These are phyloP conservation scores for Cyclotella cryptica DNA, from an alignment of 108 stramenopile genomes.

Conservation along the genomic window DNA sequence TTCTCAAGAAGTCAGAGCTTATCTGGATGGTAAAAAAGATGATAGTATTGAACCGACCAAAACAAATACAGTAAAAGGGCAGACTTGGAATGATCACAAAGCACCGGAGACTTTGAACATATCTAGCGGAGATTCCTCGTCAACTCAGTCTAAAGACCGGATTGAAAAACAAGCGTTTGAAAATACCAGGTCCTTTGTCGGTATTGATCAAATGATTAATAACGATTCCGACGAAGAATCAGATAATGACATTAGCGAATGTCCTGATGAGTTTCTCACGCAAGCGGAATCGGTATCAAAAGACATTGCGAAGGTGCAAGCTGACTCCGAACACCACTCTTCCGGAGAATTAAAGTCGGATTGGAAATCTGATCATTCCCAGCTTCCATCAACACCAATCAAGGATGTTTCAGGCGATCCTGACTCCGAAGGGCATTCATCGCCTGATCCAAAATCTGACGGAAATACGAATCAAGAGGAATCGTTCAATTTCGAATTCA, in stretches of 20 bases:
- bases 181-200: slow-evolving; percentile 4
- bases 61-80: not conserved
- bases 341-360: not conserved
- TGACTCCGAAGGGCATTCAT: too few species aligned
- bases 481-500: too few species aligned
- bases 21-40: not conserved
- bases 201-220: slow-evolving; percentile 32
- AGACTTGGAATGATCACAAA: too few species aligned
- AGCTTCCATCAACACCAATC: too few species aligned
- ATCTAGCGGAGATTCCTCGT: not conserved
- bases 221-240: not conserved
- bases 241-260: too few species aligned
- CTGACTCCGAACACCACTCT: not conserved
- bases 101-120: too few species aligned
- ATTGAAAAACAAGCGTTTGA: not conserved
- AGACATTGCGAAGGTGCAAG: not conserved
- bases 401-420: too few species aligned
- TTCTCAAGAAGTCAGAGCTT: not conserved
- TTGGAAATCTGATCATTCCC: not conserved
- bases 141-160: not conserved
- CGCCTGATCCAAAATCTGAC: too few species aligned
- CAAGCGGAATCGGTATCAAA: not conserved
- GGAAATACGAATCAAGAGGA: too few species aligned
- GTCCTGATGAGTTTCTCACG: not conserved
- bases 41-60: not conserved